Base-by-base conservation (phyloP, 2,329 filamentous ascomycete genomes). In the Ploettnerulaceae sp. region DNA sequence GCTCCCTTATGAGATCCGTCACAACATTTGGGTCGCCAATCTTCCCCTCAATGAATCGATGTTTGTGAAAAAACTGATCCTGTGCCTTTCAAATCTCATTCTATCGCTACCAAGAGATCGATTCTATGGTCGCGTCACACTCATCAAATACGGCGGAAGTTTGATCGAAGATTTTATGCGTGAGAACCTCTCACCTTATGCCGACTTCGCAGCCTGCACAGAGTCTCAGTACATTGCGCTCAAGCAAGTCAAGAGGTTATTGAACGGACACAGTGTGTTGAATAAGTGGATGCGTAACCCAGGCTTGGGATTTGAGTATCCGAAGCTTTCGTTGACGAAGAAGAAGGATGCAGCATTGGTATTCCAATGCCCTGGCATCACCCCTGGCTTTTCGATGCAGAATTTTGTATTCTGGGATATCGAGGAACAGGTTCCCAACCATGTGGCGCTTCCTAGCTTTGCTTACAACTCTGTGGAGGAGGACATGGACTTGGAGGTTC, bases 201-300 rank as follows among this genome's bases (percentile, higher is more conserved):
- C 44, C 21, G 31, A 9, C n/a, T 24, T 41, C 6, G 8, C 2
- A 5, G 37, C 15, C 2, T 47, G 44, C 35, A 2, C 21, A 14
- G 44, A 47, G 9, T 40, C 36, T 9, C 24, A 20, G 29, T 15
- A 22, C 6, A 22, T 47, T 11, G 44, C 44, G 9, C 17, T 47
- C 3, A 47, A 47, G 44, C 36, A 47, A 14, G 4, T 41, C 2
- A 4, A 12, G 1, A 31, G 18, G 4, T 12, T 31, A 14, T 25
- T 47, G 6, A 2, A 3, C 9, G 6, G 24, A 5, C 14, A 29
- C 3, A 35, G 21, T 18, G 12, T n/a, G n/a, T n/a, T n/a, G n/a
- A n/a, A n/a, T n/a, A n/a, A n/a, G n/a, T n/a, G n/a, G n/a, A n/a
- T n/a, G n/a, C n/a, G n/a, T n/a, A n/a, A 35, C 1, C 9, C 35